Evolutionary conservation across 2,329 filamentous ascomycete species (phyloP).

Genomic region (Aspergillus viridinutans): DNA sequence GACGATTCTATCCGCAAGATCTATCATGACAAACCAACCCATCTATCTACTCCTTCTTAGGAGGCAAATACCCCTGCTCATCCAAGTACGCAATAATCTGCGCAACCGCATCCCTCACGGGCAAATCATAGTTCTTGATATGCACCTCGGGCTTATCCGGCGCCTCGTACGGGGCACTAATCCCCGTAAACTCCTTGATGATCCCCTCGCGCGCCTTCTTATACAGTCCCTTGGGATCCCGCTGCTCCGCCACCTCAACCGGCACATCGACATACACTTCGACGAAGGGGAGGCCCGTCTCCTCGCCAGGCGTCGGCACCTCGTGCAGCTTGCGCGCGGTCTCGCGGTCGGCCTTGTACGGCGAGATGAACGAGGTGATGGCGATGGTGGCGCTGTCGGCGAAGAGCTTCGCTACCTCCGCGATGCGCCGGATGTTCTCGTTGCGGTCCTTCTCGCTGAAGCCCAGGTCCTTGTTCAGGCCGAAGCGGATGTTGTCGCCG

Average conservation of each 20-base stretch:
- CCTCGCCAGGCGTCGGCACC: conserved; percentile 54
- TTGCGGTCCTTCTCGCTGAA: conserved; percentile 91
- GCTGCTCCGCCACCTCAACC: conserved; percentile 85
- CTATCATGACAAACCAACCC: conserved; percentile 4
- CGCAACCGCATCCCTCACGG: conserved; percentile 81
- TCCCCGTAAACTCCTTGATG: conserved; percentile 96
- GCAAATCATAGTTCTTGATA: conserved; percentile 75
- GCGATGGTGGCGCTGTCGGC: conserved; percentile 83
- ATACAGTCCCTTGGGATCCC: conserved; percentile 96
- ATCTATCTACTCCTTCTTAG: conserved; percentile 29
- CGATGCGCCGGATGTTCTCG: conserved; percentile 96
- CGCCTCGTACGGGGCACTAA: conserved; percentile 91
- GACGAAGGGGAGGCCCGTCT: conserved; percentile 72
- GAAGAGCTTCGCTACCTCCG: conserved; percentile 95
- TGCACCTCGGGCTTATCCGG: conserved; percentile 81
- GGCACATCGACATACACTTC: conserved; percentile 93
- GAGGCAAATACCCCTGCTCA: conserved; percentile 59
- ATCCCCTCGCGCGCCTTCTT: conserved; percentile 92
- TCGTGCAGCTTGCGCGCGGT: conserved; percentile 77
- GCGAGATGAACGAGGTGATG: conserved; percentile 94
- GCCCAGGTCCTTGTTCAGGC: conserved; percentile 94
- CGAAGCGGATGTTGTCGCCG: conserved; percentile 97
- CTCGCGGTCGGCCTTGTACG: conserved; percentile 81
- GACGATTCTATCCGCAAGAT: neutral
- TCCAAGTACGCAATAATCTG: conserved; percentile 78